These are phyloP conservation scores for Aphanoascus verrucosus DNA, from an alignment of 2,329 filamentous ascomycete genomes.

Conservation along the genomic window DNA sequence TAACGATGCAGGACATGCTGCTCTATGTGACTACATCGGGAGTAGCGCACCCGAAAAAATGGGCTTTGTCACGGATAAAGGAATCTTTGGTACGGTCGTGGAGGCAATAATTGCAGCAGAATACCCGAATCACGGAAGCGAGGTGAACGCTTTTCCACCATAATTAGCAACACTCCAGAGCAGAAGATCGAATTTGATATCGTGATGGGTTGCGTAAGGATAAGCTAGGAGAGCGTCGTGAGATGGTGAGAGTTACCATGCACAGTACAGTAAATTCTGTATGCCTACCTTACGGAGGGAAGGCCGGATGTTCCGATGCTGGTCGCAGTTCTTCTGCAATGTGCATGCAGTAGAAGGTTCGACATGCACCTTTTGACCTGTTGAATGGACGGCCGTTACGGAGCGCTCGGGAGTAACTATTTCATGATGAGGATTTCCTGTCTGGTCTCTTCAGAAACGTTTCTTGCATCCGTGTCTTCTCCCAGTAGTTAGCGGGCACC, in stretches of 20 bases:
- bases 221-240: no score
- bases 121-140: neutral
- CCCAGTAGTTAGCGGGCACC: no score
- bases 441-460: no score
- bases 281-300: neutral
- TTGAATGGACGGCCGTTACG: neutral
- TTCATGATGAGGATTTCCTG: no score
- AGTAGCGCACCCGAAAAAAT: slow-evolving; percentile 4
- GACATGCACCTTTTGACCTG: neutral
- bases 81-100: neutral
- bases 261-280: neutral
- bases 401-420: no score
- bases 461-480: no score
- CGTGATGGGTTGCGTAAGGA: neutral
- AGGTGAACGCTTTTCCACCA: no score
- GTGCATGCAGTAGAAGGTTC: slow-evolving; percentile 4
- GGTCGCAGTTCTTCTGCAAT: neutral
- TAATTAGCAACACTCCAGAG: no score
- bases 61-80: neutral
- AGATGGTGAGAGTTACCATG: neutral
- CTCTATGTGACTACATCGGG: no score
- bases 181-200: no score
- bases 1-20: slow-evolving; percentile 2
- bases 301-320: neutral
- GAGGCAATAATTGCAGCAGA: neutral